These are phyloP conservation scores for Saturnispora sanitii DNA, from an alignment of 805 yeast species.

Conservation along the genomic window DNA sequence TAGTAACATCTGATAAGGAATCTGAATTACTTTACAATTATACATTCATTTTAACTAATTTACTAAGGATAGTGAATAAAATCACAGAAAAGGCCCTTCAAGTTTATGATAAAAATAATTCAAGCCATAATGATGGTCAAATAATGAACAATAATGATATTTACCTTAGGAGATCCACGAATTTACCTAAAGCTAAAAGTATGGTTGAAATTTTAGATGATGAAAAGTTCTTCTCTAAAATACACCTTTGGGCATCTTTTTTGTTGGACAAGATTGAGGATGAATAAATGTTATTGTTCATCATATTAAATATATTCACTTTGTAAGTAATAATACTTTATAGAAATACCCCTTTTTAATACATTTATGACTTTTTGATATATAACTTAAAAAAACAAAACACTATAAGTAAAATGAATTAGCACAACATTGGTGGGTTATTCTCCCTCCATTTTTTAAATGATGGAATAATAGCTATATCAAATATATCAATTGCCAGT, in stretches of 20 bases:
- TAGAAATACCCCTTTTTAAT: neutral
- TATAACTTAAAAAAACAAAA: no score
- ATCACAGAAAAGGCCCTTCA: conserved; percentile 25
- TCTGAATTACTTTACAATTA: conserved; percentile 43
- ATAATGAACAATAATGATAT: conserved; percentile 34
- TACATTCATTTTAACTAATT: conserved; percentile 37
- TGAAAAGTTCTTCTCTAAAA: conserved; percentile 40
- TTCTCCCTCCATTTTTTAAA: neutral
- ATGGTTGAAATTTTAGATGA: conserved; percentile 47
- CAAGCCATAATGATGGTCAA: conserved; percentile 11
- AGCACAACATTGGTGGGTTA: neutral
- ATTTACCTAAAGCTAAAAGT: conserved; percentile 43
- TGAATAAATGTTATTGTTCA: neutral
- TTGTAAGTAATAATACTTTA: neutral
- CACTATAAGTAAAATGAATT: neutral
- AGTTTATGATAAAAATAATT: conserved; percentile 16
- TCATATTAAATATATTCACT: neutral
- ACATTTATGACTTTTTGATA: no score
- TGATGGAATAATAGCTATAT: neutral
- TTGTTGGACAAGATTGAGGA: conserved; percentile 29
- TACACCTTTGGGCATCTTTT: conserved; percentile 57
- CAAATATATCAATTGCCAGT: neutral
- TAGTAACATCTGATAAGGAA: conserved; percentile 49
- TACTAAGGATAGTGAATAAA: conserved; percentile 31
- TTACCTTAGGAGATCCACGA: conserved; percentile 45